Base-by-base conservation (phyloP, 148 eudicot species). In the Selenicereus undatus region DNA sequence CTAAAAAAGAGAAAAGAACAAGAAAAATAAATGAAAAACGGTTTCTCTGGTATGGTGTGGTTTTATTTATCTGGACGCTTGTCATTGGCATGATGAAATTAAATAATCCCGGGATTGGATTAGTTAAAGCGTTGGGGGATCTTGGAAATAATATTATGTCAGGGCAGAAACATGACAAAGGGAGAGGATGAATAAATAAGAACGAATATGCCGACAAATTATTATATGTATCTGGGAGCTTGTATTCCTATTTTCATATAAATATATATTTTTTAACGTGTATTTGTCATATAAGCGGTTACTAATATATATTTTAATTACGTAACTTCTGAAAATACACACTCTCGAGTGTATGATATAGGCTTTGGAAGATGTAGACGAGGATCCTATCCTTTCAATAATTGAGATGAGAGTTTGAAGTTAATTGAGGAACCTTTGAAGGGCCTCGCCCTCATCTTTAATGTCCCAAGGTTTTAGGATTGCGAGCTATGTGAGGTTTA, bases 41-140 rank as follows among this genome's bases (percentile, higher is more conserved):
- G 43, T 39, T 39, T 39, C 43, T 39, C 43, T 39, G 43, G 43
- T 7, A 5, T 39, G 43, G 8, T 39, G 3, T 39, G 43, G 43
- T 7, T 39, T 39, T 39, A 39, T 35, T 21, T 77, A 24, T 20
- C 22, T 54, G 8, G 20, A 29, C 20, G 26, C 29, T 58, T 42
- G 35, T 80, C 43, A 18, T 52, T 18, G 54, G 72, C 82, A 73
- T 74, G 82, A 80, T 30, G 11, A 65, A 80, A 80, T 80, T 80
- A 27, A 80, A 36, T 42, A 45, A 11, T 58, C 1, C 16, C 1
- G 30, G 35, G 21, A 13, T 8, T 22, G 11, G 22, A 4, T 26
- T 51, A 27, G 51, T 26, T 51, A 50, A 45, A 11, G 77, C 27
- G 60, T 48, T 74, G 77, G 58, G 36, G 42, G 64, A 11, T 45